Conservation (phyloP, 495 filamentous ascomycete species). For the Tuber borchii region DNA sequence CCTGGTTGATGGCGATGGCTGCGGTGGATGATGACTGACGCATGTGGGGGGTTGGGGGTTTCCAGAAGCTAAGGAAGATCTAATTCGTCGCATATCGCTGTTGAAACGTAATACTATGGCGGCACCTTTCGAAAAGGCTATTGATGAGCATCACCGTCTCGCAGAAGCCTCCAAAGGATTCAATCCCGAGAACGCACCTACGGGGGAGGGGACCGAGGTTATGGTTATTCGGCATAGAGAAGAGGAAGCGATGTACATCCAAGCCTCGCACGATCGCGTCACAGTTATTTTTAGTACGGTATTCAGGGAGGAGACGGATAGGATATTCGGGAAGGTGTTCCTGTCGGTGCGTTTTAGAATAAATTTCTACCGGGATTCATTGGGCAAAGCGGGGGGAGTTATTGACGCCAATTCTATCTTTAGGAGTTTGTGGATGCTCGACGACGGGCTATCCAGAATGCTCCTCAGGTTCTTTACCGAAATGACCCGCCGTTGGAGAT, state of each 20-base stretch:
- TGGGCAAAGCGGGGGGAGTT: constrained; percentile 8
- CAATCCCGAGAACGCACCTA: constrained; percentile 82
- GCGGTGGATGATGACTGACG: neutral
- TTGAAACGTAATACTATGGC: constrained; percentile 98
- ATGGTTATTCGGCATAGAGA: constrained; percentile 97
- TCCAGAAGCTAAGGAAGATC: constrained; percentile 68
- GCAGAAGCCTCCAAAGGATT: constrained; percentile 83
- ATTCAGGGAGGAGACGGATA: constrained; percentile 93
- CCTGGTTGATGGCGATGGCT: neutral
- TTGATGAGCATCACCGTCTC: constrained; percentile 80
- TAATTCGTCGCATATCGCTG: constrained; percentile 76
- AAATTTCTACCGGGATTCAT: neutral
- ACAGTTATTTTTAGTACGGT: constrained; percentile 99
- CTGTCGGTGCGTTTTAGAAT: constrained; percentile 49
- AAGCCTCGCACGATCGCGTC: constrained; percentile 90
- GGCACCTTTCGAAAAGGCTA: constrained; percentile 92
- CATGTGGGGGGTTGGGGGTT: neutral
- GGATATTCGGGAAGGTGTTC: constrained; percentile 96
- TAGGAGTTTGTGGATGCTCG: constrained; percentile 95
- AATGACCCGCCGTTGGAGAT: constrained; percentile 92
- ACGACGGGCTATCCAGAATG: constrained; percentile 91
- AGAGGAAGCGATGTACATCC: constrained; percentile 99
- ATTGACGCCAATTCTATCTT: constrained; percentile 33
- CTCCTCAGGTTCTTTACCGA: constrained; percentile 93
- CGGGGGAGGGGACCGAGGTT: constrained; percentile 85